A percentile compares a stretch with the other conserved stretches of the same genome.
Conservation (phyloP, 805 yeast genomes). For the Jamesozyma hellenica region DNA sequence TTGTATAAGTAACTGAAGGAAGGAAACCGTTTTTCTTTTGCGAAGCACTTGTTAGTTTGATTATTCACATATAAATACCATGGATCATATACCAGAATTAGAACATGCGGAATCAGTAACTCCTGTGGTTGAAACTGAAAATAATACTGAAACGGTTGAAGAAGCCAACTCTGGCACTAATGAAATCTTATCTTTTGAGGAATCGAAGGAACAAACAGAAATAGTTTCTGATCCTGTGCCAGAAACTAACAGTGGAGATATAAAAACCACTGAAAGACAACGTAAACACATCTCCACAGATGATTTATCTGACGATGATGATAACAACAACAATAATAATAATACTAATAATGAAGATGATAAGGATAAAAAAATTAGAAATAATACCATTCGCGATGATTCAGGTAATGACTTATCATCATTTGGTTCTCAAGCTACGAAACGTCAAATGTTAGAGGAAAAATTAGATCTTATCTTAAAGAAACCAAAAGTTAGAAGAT, state of each 20-base stretch:
- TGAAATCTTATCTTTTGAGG: not conserved
- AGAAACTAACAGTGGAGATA: slow-evolving; percentile 2
- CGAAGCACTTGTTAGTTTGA: too few species aligned
- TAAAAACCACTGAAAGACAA: slow-evolving; percentile 13
- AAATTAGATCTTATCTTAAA: slow-evolving; percentile 70
- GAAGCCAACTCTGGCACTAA: not conserved
- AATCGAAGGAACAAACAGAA: not conserved
- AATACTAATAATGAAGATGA: slow-evolving; percentile 19
- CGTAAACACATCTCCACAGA: slow-evolving; percentile 22
- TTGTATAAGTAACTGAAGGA: too few species aligned
- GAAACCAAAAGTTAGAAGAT: slow-evolving; percentile 49
- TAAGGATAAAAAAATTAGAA: slow-evolving; percentile 8
- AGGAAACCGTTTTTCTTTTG: too few species aligned
- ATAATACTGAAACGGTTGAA: not conserved
- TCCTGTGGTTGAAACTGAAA: not conserved
- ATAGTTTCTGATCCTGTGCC: not conserved
- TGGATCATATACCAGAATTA: too few species aligned
- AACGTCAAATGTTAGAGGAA: slow-evolving; percentile 71
- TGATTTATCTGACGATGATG: slow-evolving; percentile 14
- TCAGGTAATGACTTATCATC: slow-evolving; percentile 5
- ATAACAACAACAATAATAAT: slow-evolving; percentile 6
- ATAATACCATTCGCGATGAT: not conserved
- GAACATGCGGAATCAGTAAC: too few species aligned
- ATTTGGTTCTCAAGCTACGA: slow-evolving; percentile 28
- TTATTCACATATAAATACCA: too few species aligned